phyloP scores from a whole-genome alignment of 352 stramenopile genomes.

The Phytophthora palmivora region DNA sequence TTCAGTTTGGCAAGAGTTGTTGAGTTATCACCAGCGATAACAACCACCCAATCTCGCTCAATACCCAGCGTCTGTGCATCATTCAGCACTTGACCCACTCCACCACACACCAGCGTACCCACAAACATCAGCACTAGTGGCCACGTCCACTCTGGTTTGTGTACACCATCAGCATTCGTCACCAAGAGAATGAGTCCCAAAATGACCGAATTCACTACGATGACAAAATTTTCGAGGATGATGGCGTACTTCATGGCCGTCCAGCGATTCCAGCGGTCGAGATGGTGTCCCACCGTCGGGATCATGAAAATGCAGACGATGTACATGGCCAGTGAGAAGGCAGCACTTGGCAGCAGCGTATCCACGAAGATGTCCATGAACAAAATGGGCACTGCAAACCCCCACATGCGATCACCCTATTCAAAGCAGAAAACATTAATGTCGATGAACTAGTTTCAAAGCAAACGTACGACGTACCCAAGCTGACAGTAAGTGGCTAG shows the following conservation, averaged over 20 bases:
- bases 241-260: constrained; percentile 75
- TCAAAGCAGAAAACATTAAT: too few species aligned
- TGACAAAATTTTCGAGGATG: constrained; percentile 79
- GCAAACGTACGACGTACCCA: too few species aligned
- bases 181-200: constrained; percentile 67
- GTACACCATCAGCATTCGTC: constrained; percentile 64
- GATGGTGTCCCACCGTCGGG: constrained; percentile 63
- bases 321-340: constrained; percentile 81
- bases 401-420: constrained; percentile 86
- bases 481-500: constrained; percentile 74
- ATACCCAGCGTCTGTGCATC: constrained; percentile 80
- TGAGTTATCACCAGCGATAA: constrained; percentile 66
- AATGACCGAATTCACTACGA: constrained; percentile 69
- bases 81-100: too few species aligned
- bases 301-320: constrained; percentile 76
- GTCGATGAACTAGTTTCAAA: too few species aligned
- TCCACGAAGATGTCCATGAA: constrained; percentile 90
- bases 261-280: constrained; percentile 78
- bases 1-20: constrained; percentile 69
- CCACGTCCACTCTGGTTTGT: constrained; percentile 66
- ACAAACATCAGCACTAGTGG: constrained; percentile 55
- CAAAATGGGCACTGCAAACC: constrained; percentile 80
- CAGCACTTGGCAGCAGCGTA: constrained; percentile 76
- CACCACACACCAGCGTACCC: constrained; percentile 66
- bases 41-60: constrained; percentile 90